Evolutionary conservation across 2,329 filamentous ascomycete species (phyloP).

Genomic region (Nemania sp.): DNA sequence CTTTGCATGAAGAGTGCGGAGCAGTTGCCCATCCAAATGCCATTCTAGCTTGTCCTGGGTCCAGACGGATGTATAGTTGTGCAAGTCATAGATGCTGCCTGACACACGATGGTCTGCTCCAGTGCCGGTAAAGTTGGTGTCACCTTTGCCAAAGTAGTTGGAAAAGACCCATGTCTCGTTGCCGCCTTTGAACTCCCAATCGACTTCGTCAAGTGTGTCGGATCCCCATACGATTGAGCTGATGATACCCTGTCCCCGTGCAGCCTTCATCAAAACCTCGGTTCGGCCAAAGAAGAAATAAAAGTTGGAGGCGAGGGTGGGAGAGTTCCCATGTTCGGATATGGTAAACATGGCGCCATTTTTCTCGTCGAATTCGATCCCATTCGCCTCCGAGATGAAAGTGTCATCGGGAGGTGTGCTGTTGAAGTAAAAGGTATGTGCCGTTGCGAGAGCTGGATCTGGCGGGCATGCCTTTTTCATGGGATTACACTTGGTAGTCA

Average conservation of each 20-base stretch:
- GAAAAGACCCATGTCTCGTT: conserved; percentile 66
- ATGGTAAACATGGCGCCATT: conserved; percentile 76
- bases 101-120: conserved; percentile 58
- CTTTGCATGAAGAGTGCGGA: conserved; percentile 65
- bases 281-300: conserved; percentile 86
- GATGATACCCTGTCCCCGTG: conserved; percentile 75
- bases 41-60: conserved; percentile 68
- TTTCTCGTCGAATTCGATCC: conserved; percentile 62
- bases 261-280: conserved; percentile 77
- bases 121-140: conserved; percentile 65
- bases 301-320: conserved; percentile 77
- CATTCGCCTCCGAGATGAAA: conserved; percentile 72
- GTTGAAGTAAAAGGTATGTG: conserved; percentile 69
- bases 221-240: conserved; percentile 83
- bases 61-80: conserved; percentile 80
- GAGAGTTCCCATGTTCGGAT: conserved; percentile 70
- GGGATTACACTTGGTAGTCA: conserved; percentile 78
- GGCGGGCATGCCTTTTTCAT: conserved; percentile 70
- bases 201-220: conserved; percentile 84
- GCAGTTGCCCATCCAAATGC: conserved; percentile 69
- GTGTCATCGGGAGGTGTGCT: conserved; percentile 59
- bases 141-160: conserved; percentile 82
- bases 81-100: conserved; percentile 62
- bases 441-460: conserved; percentile 71
- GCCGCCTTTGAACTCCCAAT: conserved; percentile 80